Percentiles rank a stretch among this genome's conserved stretches.
Evolutionary conservation across 23 red algal genomes (phyloP).

Genomic region (Cyanidiococcus yangmingshanensis): DNA sequence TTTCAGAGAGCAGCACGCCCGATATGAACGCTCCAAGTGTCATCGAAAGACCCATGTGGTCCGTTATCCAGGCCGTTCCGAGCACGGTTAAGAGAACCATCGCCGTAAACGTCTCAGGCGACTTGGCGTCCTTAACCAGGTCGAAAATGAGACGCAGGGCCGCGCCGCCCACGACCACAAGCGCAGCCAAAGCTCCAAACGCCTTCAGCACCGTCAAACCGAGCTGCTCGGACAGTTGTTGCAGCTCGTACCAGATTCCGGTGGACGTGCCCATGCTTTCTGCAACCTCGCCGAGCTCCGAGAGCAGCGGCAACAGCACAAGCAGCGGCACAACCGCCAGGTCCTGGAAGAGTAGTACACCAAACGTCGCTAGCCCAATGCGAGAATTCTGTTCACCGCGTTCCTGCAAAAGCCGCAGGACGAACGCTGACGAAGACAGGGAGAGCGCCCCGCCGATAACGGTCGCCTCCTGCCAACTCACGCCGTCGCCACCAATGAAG

Average conservation of each 20-base stretch:
- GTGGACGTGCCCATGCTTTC: background rate
- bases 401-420: slow-evolving; percentile 80
- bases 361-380: slow-evolving; percentile 68
- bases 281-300: background rate
- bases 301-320: slow-evolving; percentile 68
- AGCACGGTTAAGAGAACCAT: slow-evolving; percentile 84
- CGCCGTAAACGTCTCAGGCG: slow-evolving; percentile 77
- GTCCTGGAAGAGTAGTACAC: slow-evolving; percentile 89
- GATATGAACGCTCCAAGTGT: slow-evolving; percentile 90
- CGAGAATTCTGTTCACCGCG: slow-evolving; percentile 60
- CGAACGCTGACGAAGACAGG: slow-evolving; percentile 83
- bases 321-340: slow-evolving; percentile 82
- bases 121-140: slow-evolving; percentile 60
- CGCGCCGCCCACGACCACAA: slow-evolving; percentile 56
- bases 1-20: slow-evolving; percentile 81
- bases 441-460: slow-evolving; percentile 72
- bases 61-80: slow-evolving; percentile 72
- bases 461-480: slow-evolving; percentile 37
- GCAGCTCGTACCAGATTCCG: slow-evolving; percentile 11
- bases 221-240: slow-evolving; percentile 19
- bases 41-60: slow-evolving; percentile 79
- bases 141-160: slow-evolving; percentile 63
- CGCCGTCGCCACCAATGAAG: slow-evolving; percentile 43
- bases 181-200: slow-evolving; percentile 28
- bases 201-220: slow-evolving; percentile 28